phyloP scores from a whole-genome alignment of 2,329 filamentous ascomycete species.

The Microcyclospora tardicrescens region DNA sequence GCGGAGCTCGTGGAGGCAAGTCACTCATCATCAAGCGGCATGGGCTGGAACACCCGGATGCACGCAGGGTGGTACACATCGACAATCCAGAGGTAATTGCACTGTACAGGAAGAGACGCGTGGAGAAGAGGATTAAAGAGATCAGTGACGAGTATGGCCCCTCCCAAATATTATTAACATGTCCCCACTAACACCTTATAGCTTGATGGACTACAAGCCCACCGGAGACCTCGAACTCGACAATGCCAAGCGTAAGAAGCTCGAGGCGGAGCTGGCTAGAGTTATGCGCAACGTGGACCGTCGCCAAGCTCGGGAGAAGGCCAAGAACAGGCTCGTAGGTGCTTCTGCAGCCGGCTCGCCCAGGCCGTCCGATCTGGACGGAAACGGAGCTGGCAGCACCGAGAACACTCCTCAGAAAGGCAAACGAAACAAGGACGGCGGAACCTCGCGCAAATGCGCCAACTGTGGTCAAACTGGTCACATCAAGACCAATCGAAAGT shows the following conservation, averaged over 20 bases:
- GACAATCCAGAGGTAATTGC: conserved; percentile 72
- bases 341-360: conserved; percentile 30
- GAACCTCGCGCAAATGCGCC: conserved; percentile 72
- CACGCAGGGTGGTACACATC: conserved; percentile 5
- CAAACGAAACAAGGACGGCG: conserved; percentile 48
- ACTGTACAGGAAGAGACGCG: conserved; percentile 70
- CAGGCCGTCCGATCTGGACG: conserved; percentile 35
- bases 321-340: conserved; percentile 46
- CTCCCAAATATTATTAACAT: conserved; percentile 1
- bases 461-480: conserved; percentile 95
- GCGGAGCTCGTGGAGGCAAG: conserved; percentile 41
- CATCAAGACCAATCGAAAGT: conserved; percentile 99
- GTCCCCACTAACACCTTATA: conserved; percentile 19
- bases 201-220: conserved; percentile 46
- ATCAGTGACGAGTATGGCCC: conserved; percentile 48
- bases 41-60: conserved; percentile 43
- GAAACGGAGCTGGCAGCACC: conserved; percentile 19
- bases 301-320: conserved; percentile 77
- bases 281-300: conserved; percentile 86
- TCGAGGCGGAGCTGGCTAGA: conserved; percentile 64
- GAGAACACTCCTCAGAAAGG: conserved; percentile 18
- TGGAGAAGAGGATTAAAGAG: conserved; percentile 55
- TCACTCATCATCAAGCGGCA: conserved; percentile 63
- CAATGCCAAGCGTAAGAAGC: conserved; percentile 41
- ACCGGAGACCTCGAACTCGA: conserved; percentile 57